phyloP scores from a whole-genome alignment of 208 protist genomes.

The Leishmania turanica region DNA sequence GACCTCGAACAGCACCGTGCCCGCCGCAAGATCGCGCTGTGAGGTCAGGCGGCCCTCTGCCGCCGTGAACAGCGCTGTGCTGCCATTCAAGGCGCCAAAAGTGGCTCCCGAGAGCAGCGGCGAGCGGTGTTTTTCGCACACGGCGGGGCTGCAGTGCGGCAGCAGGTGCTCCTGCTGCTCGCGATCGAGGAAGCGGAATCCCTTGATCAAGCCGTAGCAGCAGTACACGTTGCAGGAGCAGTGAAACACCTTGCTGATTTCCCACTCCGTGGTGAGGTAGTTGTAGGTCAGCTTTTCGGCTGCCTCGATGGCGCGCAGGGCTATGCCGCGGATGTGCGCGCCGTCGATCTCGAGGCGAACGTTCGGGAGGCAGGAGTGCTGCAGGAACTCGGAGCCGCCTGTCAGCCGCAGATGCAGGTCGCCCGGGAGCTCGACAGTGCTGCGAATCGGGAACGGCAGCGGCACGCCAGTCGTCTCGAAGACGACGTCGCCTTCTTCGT shows the following conservation, averaged over 20 bases:
- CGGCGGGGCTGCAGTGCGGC: slow-evolving; percentile 60
- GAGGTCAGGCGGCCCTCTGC: slow-evolving; percentile 48
- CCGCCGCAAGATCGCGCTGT: slow-evolving; percentile 56
- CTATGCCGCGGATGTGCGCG: slow-evolving; percentile 63
- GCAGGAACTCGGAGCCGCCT: slow-evolving; percentile 78
- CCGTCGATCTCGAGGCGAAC: slow-evolving; percentile 73
- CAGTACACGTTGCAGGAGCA: slow-evolving; percentile 79
- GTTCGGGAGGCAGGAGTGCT: slow-evolving; percentile 88
- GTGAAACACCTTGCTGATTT: slow-evolving; percentile 80
- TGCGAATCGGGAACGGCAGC: slow-evolving; percentile 76
- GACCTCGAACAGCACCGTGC: slow-evolving; percentile 60
- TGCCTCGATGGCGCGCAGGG: slow-evolving; percentile 71
- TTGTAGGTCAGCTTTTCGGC: slow-evolving; percentile 85
- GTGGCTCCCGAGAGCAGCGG: slow-evolving; percentile 39
- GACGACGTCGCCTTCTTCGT: slow-evolving; percentile 49
- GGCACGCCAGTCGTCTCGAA: slow-evolving; percentile 73
- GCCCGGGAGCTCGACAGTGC: slow-evolving; percentile 77
- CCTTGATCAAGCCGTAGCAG: slow-evolving; percentile 84
- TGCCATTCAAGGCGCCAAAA: slow-evolving; percentile 31
- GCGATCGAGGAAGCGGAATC: slow-evolving; percentile 74
- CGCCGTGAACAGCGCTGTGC: slow-evolving; percentile 39
- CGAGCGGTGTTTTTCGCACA: slow-evolving; percentile 64
- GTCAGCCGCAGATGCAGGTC: slow-evolving; percentile 77
- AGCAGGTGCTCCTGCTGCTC: slow-evolving; percentile 79
- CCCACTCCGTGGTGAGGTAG: slow-evolving; percentile 89